Evolutionary conservation across 495 filamentous ascomycete species (phyloP), one percentile per base, ranked within the genome.

Genomic region (Xylaria curta): DNA sequence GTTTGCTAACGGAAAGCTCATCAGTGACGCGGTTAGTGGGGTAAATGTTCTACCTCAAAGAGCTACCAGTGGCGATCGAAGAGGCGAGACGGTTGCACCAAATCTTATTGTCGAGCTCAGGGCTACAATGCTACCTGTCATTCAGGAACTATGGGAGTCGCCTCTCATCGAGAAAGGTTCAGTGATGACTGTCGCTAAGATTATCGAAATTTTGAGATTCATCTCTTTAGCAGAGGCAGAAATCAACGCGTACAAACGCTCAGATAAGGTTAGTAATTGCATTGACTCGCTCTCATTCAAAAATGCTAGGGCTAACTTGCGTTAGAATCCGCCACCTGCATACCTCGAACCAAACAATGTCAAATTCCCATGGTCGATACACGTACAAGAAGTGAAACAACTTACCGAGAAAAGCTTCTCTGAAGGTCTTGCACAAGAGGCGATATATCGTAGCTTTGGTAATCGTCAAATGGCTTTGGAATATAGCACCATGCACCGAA

Each of bases 101-200:
- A 96, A 98, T 76, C 92, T 98, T 68, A 78, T 97, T 13, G 91
- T 99, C 42, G 96, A 98, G 78, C 82, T 98, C 54, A 89, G 95
- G 58, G 89, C 93, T 84, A 87, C 91, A 38, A 89, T 98, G 56
- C 78, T 98, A n/a, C 93, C 94, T 1, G 89, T 92, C 66, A 87
- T 94, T 59, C 89, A 85, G 65, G 86, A 89, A 31, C 88, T 98
- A 67, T 99, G 97, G 97, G 87, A 91, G 68, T 95, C 93, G 8
- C 87, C 88, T 33, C 81, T 92, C n/a, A 86, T 92, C 24, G 94
- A 96, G 70, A 93, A 93, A 73, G 91, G 91, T 1, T 88, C 92
- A 26, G 90, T 89, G 36, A 83, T 87, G 19, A 90, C 95, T 44
- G 87, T 95, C 24, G 93, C 95, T 75, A 92, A 89, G 71, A 81